These are phyloP conservation scores for Chaetoceros tenuissimus DNA, from an alignment of 108 stramenopile species.

Conservation along the genomic window DNA sequence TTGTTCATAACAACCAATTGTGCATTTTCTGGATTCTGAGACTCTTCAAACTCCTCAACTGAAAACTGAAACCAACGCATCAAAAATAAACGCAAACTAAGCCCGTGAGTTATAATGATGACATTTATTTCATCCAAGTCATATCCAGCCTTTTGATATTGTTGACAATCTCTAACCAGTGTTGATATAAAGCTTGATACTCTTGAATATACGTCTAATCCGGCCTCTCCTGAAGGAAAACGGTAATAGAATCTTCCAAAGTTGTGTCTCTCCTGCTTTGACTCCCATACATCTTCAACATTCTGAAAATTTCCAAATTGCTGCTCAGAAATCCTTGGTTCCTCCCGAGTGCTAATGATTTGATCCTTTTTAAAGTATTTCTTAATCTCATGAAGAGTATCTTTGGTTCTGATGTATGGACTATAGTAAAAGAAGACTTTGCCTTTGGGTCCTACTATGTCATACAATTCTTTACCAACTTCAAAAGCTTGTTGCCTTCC, in stretches of 20 bases:
- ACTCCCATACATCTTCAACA: constrained; percentile 15
- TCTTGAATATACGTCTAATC: constrained; percentile 48
- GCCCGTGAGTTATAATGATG: constrained; percentile 78
- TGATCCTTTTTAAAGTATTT: constrained; percentile 25
- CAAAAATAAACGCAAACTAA: constrained; percentile 68
- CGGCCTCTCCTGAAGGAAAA: constrained; percentile 46
- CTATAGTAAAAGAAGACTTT: constrained; percentile 29
- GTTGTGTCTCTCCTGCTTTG: constrained; percentile 23
- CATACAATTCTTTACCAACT: constrained; percentile 35
- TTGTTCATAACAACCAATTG: constrained; percentile 64
- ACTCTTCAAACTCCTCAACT: constrained; percentile 76
- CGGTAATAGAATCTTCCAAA: constrained; percentile 53
- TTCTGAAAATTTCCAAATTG: constrained; percentile 81
- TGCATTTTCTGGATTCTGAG: constrained; percentile 73
- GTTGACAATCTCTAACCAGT: constrained; percentile 53
- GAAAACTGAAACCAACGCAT: constrained; percentile 86
- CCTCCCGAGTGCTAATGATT: constrained; percentile 47
- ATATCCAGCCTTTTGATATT: constrained; percentile 18
- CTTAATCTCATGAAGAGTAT: constrained; percentile 31
- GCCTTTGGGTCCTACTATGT: constrained; percentile 22
- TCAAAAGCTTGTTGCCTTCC: constrained; percentile 42
- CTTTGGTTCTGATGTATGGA: constrained; percentile 46
- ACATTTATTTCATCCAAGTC: constrained; percentile 44
- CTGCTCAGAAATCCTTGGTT: constrained; percentile 70
- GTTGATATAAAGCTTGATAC: constrained; percentile 59